Percentiles rank a stretch among this genome's conserved stretches.
Conservation (phyloP, 441 rosid species). For the Erodium texanum region DNA sequence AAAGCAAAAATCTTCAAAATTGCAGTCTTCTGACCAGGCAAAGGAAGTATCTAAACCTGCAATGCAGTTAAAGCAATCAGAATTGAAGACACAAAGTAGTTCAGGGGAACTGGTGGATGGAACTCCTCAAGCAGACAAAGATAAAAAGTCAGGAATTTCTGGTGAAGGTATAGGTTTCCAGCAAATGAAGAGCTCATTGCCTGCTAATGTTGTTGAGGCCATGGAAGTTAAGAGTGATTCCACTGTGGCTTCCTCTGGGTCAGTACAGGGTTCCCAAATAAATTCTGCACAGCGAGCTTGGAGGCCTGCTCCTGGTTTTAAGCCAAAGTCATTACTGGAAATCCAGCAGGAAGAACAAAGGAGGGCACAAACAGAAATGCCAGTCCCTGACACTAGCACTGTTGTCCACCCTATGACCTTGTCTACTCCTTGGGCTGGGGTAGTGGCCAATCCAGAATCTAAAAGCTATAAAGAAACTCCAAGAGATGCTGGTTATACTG, state of each 20-base stretch:
- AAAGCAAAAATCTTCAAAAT: slow-evolving; percentile 64
- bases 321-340: slow-evolving; percentile 86
- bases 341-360: slow-evolving; percentile 92
- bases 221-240: slow-evolving; percentile 32
- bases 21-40: slow-evolving; percentile 44
- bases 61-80: slow-evolving; percentile 43
- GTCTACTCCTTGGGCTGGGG: slow-evolving; percentile 73
- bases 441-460: slow-evolving; percentile 47
- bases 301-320: slow-evolving; percentile 98
- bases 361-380: slow-evolving; percentile 51
- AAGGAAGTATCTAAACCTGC: slow-evolving; percentile 42
- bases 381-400: slow-evolving; percentile 43
- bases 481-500: slow-evolving; percentile 31
- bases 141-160: slow-evolving; percentile 24
- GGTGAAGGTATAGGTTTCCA: slow-evolving; percentile 23
- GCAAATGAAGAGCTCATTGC: slow-evolving; percentile 18
- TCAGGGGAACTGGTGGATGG: slow-evolving; percentile 22
- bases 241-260: slow-evolving; percentile 20
- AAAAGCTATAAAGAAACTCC: slow-evolving; percentile 39
- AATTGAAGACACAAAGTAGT: slow-evolving; percentile 28
- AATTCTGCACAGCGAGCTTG: slow-evolving; percentile 62
- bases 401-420: slow-evolving; percentile 35
- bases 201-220: slow-evolving; percentile 28
- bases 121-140: slow-evolving; percentile 21
- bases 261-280: slow-evolving; percentile 28